phyloP scores from a whole-genome alignment of 2,329 filamentous ascomycete genomes.

The Xenoacremonium recifei region DNA sequence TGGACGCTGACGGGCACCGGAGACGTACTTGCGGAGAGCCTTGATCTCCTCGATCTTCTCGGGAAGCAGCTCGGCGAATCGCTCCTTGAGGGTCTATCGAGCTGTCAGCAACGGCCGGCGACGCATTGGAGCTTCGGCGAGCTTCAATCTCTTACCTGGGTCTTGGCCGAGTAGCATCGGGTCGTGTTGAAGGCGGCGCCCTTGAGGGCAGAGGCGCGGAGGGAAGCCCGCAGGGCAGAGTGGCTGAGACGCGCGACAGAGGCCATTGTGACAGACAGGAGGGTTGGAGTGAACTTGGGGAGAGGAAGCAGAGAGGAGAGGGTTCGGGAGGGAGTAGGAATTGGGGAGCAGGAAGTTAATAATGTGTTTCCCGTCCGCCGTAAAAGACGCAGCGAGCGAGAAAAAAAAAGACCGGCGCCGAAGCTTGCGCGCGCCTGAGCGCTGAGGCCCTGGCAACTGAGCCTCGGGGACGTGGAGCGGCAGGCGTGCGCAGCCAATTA shows the following conservation, averaged over 20 bases:
- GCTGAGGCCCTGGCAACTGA: too few relatives aligned
- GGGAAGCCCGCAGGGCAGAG: slow-evolving; percentile 75
- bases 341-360: slow-evolving; percentile 29
- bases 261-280: slow-evolving; percentile 62
- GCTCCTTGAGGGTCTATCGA: slow-evolving; percentile 88
- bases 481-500: slow-evolving; percentile 1
- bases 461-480: slow-evolving; percentile 21
- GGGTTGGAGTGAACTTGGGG: slow-evolving; percentile 27
- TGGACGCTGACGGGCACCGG: background rate
- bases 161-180: slow-evolving; percentile 92
- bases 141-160: slow-evolving; percentile 67
- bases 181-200: slow-evolving; percentile 77
- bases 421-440: too few relatives aligned
- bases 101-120: slow-evolving; percentile 2
- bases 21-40: slow-evolving; percentile 80
- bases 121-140: slow-evolving; percentile 8
- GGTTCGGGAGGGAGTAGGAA: slow-evolving; percentile 33
- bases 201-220: slow-evolving; percentile 65
- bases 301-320: slow-evolving; percentile 23
- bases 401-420: slow-evolving; percentile 22
- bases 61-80: slow-evolving; percentile 92
- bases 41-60: slow-evolving; percentile 99
- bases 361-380: slow-evolving; percentile 22
- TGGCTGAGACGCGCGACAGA: slow-evolving; percentile 79
- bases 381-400: slow-evolving; percentile 36